phyloP scores from a whole-genome alignment of 306 rosid genomes.

The Gillenia trifoliata region DNA sequence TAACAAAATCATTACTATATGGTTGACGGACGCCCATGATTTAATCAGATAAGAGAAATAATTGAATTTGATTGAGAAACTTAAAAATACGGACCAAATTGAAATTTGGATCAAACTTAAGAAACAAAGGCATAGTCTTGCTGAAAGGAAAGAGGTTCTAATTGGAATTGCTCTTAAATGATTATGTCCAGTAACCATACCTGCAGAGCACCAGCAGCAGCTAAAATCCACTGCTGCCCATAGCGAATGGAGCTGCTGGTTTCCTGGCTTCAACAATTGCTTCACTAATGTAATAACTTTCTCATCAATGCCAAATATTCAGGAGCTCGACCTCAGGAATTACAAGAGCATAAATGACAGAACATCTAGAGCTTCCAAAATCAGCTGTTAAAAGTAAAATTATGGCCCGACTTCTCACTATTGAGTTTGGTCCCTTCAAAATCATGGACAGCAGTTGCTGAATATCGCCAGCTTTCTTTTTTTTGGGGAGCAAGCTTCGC shows the following conservation, averaged over 20 bases:
- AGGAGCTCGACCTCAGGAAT: constrained; percentile 56
- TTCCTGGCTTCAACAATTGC: constrained; percentile 43
- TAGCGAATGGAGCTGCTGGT: constrained; percentile 62
- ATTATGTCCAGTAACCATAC: constrained; percentile 31
- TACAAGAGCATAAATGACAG: constrained; percentile 52
- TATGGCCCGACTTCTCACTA: constrained; percentile 70
- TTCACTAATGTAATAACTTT: constrained; percentile 35
- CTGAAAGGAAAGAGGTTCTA: background rate
- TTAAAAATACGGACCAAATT: background rate
- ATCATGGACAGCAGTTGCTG: constrained; percentile 80
- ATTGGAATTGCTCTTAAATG: background rate
- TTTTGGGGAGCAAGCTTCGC: constrained; percentile 79
- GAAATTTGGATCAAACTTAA: background rate
- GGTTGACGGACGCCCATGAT: background rate
- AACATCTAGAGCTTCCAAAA: constrained; percentile 47
- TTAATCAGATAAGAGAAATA: background rate
- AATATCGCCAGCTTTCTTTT: constrained; percentile 73
- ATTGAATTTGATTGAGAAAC: background rate
- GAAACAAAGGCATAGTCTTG: background rate
- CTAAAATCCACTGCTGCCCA: constrained; percentile 81
- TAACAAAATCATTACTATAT: background rate
- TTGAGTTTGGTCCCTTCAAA: constrained; percentile 96
- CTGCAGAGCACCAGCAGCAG: constrained; percentile 85
- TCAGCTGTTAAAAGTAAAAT: constrained; percentile 57
- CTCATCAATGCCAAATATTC: constrained; percentile 45